These are phyloP conservation scores for Sonneratia alba DNA, from an alignment of 345 rosid genomes.

Conservation along the genomic window DNA sequence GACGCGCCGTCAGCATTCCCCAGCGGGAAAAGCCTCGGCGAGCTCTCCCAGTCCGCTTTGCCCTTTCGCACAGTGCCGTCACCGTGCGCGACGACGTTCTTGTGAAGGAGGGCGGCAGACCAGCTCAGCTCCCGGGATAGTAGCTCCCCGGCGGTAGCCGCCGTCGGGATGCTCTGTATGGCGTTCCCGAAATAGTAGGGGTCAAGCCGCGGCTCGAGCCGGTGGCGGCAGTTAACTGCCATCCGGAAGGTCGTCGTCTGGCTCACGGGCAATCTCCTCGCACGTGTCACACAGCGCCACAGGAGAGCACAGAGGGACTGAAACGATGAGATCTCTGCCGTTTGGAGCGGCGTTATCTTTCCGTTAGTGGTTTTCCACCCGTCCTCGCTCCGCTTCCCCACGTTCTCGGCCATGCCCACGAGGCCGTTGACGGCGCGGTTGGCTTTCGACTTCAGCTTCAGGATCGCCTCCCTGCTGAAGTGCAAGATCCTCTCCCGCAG, in stretches of 20 bases:
- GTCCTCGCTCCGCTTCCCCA: slow-evolving; percentile 48
- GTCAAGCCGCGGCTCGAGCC: slow-evolving; percentile 63
- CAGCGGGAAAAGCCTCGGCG: slow-evolving; percentile 84
- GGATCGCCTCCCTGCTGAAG: slow-evolving; percentile 67
- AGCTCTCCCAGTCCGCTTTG: slow-evolving; percentile 58
- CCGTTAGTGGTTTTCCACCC: slow-evolving; percentile 40
- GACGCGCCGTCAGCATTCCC: slow-evolving; percentile 95
- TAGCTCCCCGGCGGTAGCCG: slow-evolving; percentile 41
- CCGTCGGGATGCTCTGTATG: slow-evolving; percentile 86
- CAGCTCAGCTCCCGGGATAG: slow-evolving; percentile 48
- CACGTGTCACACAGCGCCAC: slow-evolving; percentile 83
- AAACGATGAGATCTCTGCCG: slow-evolving; percentile 77
- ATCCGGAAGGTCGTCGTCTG: slow-evolving; percentile 79
- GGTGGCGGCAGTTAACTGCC: slow-evolving; percentile 92
- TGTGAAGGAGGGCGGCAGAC: slow-evolving; percentile 54
- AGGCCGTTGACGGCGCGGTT: slow-evolving; percentile 13
- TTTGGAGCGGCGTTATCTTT: slow-evolving; percentile 12
- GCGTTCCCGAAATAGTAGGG: slow-evolving; percentile 84
- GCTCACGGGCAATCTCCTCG: slow-evolving; percentile 40
- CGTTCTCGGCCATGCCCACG: slow-evolving; percentile 23
- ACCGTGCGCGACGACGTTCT: slow-evolving; percentile 69
- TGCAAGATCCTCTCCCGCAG: slow-evolving; percentile 78
- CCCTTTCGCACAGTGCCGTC: slow-evolving; percentile 59
- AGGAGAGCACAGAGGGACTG: slow-evolving; percentile 82
- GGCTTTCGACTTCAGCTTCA: slow-evolving; percentile 54